Conservation (phyloP, 495 filamentous ascomycete genomes). For the Usnea hakonensis region DNA sequence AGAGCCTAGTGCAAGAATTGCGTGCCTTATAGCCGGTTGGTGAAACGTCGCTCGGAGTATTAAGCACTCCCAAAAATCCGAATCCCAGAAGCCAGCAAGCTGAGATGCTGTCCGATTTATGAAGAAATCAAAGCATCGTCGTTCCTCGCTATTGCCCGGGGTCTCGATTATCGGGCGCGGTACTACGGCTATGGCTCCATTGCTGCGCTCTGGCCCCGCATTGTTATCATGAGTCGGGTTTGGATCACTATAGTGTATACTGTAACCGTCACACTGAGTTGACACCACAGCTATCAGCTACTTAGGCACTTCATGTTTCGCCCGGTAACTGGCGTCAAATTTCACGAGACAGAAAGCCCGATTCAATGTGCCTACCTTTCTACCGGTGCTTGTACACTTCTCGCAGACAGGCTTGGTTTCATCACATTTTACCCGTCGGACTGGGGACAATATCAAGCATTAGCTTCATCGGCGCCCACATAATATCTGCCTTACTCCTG, state of each 20-base stretch:
- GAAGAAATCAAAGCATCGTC: constrained; percentile 53
- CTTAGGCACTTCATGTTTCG: background rate
- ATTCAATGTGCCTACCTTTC: constrained; percentile 26
- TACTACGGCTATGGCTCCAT: background rate
- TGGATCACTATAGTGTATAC: background rate
- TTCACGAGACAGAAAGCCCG: constrained; percentile 2
- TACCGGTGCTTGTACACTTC: constrained; percentile 43
- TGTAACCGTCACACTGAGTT: background rate
- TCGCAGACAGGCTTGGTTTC: constrained; percentile 44
- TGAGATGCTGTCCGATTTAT: constrained; percentile 48
- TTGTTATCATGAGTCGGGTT: background rate
- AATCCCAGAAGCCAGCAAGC: constrained; percentile 55
- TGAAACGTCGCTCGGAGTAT: constrained; percentile 47
- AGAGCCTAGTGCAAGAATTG: constrained; percentile 55
- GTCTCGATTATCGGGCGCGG: constrained; percentile 8
- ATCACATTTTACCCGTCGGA: constrained; percentile 50
- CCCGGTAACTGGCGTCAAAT: background rate
- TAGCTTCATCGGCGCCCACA: background rate
- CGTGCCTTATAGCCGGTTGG: constrained; percentile 56
- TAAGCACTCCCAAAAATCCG: constrained; percentile 49
- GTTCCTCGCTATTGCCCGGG: constrained; percentile 31
- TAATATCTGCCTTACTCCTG: constrained; percentile 15
- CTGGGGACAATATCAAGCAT: constrained; percentile 16
- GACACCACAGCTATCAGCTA: background rate
- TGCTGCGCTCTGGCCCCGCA: constrained; percentile 4